Evolutionary conservation across 129 eudicot genomes (phyloP).

Genomic region (Smallanthus sonchifolius): DNA sequence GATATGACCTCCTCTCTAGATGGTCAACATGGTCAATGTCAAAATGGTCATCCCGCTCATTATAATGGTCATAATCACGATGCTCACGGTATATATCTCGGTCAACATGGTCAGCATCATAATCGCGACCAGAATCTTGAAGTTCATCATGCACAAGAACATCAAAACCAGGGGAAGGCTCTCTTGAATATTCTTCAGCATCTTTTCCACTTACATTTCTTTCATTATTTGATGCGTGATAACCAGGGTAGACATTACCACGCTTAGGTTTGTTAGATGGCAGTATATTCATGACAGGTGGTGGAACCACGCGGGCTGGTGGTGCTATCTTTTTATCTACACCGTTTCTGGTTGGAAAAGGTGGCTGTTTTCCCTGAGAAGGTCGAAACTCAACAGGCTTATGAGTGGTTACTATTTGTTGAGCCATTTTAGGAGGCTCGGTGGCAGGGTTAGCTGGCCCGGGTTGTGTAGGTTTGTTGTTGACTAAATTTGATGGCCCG

Average conservation of each 20-base stretch:
- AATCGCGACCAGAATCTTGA: conserved; percentile 53
- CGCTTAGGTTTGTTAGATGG: conserved; percentile 29
- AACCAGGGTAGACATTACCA: background rate
- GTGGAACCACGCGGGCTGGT: conserved; percentile 26
- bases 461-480: conserved; percentile 34
- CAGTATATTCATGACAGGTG: conserved; percentile 35
- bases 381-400: background rate
- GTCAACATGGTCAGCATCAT: conserved; percentile 48
- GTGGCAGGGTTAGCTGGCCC: conserved; percentile 31
- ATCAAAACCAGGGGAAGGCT: conserved; percentile 95
- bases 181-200: conserved; percentile 78
- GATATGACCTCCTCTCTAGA: conserved; percentile 42
- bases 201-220: conserved; percentile 47
- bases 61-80: conserved; percentile 54
- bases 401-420: background rate
- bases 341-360: conserved; percentile 31
- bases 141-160: conserved; percentile 82
- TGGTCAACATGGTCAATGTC: conserved; percentile 44
- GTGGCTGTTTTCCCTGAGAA: background rate
- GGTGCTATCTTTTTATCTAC: conserved; percentile 22
- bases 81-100: conserved; percentile 40
- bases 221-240: conserved; percentile 34
- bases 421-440: conserved; percentile 41
- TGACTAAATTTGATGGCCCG: conserved; percentile 39
- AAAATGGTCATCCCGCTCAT: conserved; percentile 33